Evolutionary conservation across 202 grass and related monocot genomes (phyloP), one percentile per base, ranked within the genome.

Genomic region (Carex sylvatica): DNA sequence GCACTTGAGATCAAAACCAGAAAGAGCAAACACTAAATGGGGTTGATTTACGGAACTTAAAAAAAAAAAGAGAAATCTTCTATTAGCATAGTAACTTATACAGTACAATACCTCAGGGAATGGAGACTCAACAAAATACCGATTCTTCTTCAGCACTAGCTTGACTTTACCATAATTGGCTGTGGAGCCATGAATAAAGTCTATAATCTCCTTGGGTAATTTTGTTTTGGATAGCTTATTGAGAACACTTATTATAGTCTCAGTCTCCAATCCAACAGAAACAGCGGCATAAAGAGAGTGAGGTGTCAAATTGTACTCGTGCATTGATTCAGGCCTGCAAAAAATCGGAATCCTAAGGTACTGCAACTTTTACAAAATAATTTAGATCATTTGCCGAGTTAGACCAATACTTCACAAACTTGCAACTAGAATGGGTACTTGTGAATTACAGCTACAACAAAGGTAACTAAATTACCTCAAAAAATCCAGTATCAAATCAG

Each of bases 141-240:
- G 70, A 78, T 95, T 98, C 86, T 98, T 98, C 86, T 98, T 98
- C 82, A 95, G 78, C 58, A 98, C 95, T 84, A 98, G 92, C 87
- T 98, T 93, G 13, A 98, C 95, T 91, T 98, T 98, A 20, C 95
- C 91, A 58, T 98, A 98, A 87, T 98, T 95, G 63, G 95, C 78
- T 62, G 95, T 98, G 42, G 91, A 95, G 22, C 62, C 92, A n/a
- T 95, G 89, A 87, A 98, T 93, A 40, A 98, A 98, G 70, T 95
- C 95, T 74, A 98, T 98, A 70, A 98, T 93, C 82, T 95, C 95
- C 51, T 74, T 74, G 6, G 95, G 92, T 63, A 98, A 88, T 60
- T 98, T 95, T 6, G 91, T 91, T 87, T 98, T 98, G n/a, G 91
- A 95, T 64, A 95, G 81, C 86, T 98, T 98, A 77, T 90, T 91